Base-by-base conservation (phyloP, 768 basidiomycete genomes). In the Trametes gibbosa region DNA sequence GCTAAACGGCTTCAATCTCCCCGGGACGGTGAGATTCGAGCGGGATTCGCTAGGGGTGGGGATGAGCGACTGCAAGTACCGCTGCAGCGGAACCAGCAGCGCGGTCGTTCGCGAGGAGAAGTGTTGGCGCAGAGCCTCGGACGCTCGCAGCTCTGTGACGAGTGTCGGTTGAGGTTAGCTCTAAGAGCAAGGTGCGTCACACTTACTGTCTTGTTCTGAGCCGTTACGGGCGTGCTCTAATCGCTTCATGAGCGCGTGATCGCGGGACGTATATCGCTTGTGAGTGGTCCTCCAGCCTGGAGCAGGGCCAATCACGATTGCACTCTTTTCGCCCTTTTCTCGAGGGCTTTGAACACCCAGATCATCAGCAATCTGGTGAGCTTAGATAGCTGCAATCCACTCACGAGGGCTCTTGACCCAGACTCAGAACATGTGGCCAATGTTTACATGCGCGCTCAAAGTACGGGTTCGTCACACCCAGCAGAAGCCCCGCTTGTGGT, bases 401-500 rank as follows among this genome's bases (percentile, higher is more conserved):
- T 59, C 64, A 86, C 85, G 68, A 66, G 23, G 68, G 69, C 39
- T 74, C 74, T 54, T 77, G 74, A 24, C 89, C 88, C 37, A 94
- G 73, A 53, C 87, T 89, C 35, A 95, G 73, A 1, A 89, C 72
- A 72, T 96, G 91, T 2, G 92, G 90, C 91, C 92, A 96, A 70
- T 94, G 90, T 1, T 78, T 76, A 67, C 90, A 93, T 1, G 84
- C 82, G 51, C 83, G 84, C 66, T 87, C 85, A 52, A 95, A 89
- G 66, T 92, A 86, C 0, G 94, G 94, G 66, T 95, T 96, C 1
- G 94, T 96, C 9, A 92, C 89, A 9, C 94, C 92, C 3, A 96
- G 70, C 5, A 96, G 64, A 3, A 91, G 71, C 1, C 92, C 93
- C 0, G 86, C 72, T 70, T 85, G 85, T 0, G 91, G 92, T n/a